Base-by-base conservation (phyloP, 163 green algal genomes). In the Botryococcus braunii region DNA sequence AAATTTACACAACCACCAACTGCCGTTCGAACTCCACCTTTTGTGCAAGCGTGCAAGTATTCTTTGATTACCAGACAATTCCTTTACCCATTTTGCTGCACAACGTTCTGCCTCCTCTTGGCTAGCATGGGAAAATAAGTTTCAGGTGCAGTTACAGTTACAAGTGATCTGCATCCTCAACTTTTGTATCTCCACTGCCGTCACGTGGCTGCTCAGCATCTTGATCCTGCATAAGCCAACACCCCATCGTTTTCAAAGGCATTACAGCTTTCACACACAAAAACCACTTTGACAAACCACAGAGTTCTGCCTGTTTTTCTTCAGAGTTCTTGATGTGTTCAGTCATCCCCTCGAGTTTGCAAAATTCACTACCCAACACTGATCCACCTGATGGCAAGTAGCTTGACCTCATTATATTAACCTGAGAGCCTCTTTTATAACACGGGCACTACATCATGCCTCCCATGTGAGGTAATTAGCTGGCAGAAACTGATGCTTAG, bases 201-300 rank as follows among this genome's bases (percentile, higher is more conserved):
- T 77, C 71, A 48, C 71, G 66, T 68, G 64, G 70, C 50, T 77
- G 71, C 32, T 77, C 71, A 50, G 71, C 48, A 35, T 77, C 71
- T 65, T 77, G 71, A 61, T 77, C 71, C 71, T 77, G 50, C 66
- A 70, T 0, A 3, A 7, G 5, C 6, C 6, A 37, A 48, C 32
- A 7, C 50, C 31, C 50, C 31, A 61, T 29, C 50, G 34, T 11
- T 11, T 25, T 29, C 7, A 11, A 61, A 61, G 17, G 9, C 31
- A 29, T 9, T 11, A 7, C 31, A 32, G 9, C 9, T 9, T 35
- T 9, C 7, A 27, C 50, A 61, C 17, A 21, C 7, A 25, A 37
- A 9, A 9, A 32, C 7, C 23, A 61, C 50, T 61, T 11, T 9
- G 34, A 61, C 7, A 9, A 27, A 25, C 50, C 17, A 35, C 7